Evolutionary conservation across 495 filamentous ascomycete species (phyloP).

Genomic region (Tuber magnatum): DNA sequence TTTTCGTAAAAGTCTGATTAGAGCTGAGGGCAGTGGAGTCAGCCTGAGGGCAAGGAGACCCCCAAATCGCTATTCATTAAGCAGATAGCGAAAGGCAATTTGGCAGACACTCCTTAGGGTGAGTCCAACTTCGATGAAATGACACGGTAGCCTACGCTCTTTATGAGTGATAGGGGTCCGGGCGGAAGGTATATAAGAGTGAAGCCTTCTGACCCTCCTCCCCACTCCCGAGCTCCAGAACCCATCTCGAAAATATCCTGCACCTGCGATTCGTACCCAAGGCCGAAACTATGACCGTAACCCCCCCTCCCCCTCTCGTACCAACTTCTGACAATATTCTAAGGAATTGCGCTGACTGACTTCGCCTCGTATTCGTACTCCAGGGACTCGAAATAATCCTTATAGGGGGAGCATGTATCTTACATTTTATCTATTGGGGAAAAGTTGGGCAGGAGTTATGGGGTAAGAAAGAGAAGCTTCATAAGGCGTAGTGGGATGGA

Average conservation of each 20-base stretch:
- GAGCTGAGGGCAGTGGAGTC: background rate
- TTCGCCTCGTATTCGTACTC: background rate
- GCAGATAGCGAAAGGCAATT: background rate
- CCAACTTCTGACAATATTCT: background rate
- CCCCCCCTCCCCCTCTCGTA: background rate
- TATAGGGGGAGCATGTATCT: background rate
- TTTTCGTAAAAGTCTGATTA: background rate
- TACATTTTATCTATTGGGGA: too few relatives aligned
- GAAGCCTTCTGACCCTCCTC: background rate
- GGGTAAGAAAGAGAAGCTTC: too few relatives aligned
- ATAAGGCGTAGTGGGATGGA: too few relatives aligned
- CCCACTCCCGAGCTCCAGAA: background rate
- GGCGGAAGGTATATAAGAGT: background rate
- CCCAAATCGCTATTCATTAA: background rate
- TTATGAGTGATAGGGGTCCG: background rate
- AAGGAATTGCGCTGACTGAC: background rate
- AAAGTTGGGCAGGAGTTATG: too few relatives aligned
- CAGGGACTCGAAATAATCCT: background rate
- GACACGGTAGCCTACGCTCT: background rate
- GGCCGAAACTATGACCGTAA: background rate
- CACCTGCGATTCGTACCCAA: background rate
- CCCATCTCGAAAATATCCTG: background rate
- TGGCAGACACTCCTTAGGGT: background rate
- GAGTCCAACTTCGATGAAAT: background rate
- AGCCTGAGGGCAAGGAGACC: background rate